Evolutionary conservation across 495 filamentous ascomycete genomes (phyloP).

Genomic region (Talaromyces stipitatus): DNA sequence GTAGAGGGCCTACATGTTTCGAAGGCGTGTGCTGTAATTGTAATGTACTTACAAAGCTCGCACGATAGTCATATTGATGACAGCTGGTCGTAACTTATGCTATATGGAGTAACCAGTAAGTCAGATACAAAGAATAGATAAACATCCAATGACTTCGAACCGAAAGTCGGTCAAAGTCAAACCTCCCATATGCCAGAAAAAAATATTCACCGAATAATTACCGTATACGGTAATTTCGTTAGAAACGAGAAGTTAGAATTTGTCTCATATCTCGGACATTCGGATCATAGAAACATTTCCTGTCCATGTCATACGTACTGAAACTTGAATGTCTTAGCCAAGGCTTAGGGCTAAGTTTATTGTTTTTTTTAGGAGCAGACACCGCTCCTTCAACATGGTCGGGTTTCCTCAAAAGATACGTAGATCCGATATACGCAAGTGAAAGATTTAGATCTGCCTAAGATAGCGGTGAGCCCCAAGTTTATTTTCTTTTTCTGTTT

Average conservation of each 20-base stretch:
- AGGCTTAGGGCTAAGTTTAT: neutral
- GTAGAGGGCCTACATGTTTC: neutral
- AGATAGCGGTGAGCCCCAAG: neutral
- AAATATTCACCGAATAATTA: neutral
- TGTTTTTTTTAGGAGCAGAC: neutral
- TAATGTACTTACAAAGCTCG: no score
- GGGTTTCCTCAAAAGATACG: neutral
- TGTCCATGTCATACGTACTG: neutral
- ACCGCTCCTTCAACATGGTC: neutral
- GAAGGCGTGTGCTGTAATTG: no score
- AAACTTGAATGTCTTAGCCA: slow-evolving; percentile 1
- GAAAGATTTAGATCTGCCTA: neutral
- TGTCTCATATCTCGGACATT: neutral
- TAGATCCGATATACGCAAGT: neutral
- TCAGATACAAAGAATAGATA: no score
- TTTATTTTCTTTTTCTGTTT: neutral
- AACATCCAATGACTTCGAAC: no score
- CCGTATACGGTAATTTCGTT: neutral
- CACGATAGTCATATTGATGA: no score
- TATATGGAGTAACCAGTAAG: no score
- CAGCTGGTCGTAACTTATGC: no score
- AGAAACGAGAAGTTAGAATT: neutral
- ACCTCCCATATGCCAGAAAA: neutral
- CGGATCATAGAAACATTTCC: neutral
- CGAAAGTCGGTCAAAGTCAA: neutral